These are phyloP conservation scores for Kodamaea nitidulidarum DNA, from an alignment of 805 yeast species.

Conservation along the genomic window DNA sequence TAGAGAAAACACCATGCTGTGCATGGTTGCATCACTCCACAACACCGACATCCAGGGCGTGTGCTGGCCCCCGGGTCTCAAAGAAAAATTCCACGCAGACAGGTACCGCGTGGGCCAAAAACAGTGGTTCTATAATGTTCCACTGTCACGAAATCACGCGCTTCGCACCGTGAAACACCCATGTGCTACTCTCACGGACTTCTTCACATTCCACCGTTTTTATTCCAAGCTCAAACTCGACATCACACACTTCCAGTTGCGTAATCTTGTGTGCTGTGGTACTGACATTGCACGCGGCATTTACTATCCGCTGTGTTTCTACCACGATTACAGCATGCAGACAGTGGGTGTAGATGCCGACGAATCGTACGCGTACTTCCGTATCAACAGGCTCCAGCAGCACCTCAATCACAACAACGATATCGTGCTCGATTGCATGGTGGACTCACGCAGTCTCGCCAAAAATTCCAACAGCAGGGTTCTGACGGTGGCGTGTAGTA, in stretches of 20 bases:
- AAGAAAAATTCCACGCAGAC: slow-evolving; percentile 29
- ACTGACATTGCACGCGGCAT: slow-evolving; percentile 31
- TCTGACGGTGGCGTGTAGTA: slow-evolving; percentile 45
- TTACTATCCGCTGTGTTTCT: slow-evolving; percentile 37
- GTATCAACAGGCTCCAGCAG: slow-evolving; percentile 31
- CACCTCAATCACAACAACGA: slow-evolving; percentile 11
- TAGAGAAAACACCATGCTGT: slow-evolving; percentile 32
- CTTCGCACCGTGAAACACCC: slow-evolving; percentile 9
- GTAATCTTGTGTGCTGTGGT: slow-evolving; percentile 46
- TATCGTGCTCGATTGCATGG: slow-evolving; percentile 28
- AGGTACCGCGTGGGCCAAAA: slow-evolving; percentile 30
- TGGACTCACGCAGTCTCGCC: slow-evolving; percentile 31
- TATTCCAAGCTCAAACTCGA: slow-evolving; percentile 44
- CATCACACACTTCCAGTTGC: slow-evolving; percentile 54
- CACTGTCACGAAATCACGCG: slow-evolving; percentile 32
- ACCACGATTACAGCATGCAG: slow-evolving; percentile 28
- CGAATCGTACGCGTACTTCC: slow-evolving; percentile 32
- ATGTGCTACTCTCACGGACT: slow-evolving; percentile 23
- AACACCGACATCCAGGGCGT: slow-evolving; percentile 35
- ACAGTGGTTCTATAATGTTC: slow-evolving; percentile 38
- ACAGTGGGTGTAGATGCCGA: slow-evolving; percentile 20
- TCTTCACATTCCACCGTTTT: slow-evolving; percentile 36
- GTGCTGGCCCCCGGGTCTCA: slow-evolving; percentile 31
- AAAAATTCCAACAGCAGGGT: slow-evolving; percentile 37
- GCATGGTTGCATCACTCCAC: slow-evolving; percentile 8